A percentile compares a stretch with the other conserved stretches of the same genome.
Evolutionary conservation across 1,139 yeast species (phyloP).

Genomic region (Chernovozyma sophiae-reginae): DNA sequence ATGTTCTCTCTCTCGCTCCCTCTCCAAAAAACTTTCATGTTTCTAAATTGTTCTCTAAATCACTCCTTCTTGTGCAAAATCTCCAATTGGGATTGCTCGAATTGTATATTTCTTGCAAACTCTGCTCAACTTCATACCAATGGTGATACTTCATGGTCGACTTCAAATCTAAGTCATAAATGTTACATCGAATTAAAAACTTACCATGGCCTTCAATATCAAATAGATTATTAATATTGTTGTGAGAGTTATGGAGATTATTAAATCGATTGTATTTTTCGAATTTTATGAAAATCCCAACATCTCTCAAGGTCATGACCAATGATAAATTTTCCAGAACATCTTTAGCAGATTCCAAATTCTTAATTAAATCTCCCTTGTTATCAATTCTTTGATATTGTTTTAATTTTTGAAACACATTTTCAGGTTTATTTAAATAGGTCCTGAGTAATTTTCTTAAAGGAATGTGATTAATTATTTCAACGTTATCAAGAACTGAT

Average conservation of each 20-base stretch:
- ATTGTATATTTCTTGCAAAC: slow-evolving; percentile 32
- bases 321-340: slow-evolving; percentile 42
- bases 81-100: slow-evolving; percentile 37
- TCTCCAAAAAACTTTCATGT: too few species aligned
- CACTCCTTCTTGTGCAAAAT: slow-evolving; percentile 18
- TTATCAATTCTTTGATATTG: slow-evolving; percentile 33
- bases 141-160: slow-evolving; percentile 37
- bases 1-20: too few species aligned
- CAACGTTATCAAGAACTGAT: slow-evolving; percentile 15
- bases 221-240: slow-evolving; percentile 30
- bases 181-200: slow-evolving; percentile 33
- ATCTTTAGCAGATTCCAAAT: slow-evolving; percentile 33
- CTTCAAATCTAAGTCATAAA: slow-evolving; percentile 45
- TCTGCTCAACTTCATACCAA: slow-evolving; percentile 38
- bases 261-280: slow-evolving; percentile 30
- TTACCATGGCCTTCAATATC: slow-evolving; percentile 23
- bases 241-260: slow-evolving; percentile 31
- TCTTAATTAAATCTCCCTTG: slow-evolving; percentile 31
- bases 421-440: slow-evolving; percentile 28
- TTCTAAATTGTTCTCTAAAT: too few species aligned
- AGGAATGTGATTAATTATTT: slow-evolving; percentile 24
- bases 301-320: slow-evolving; percentile 56
- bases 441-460: slow-evolving; percentile 23
- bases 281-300: slow-evolving; percentile 46
- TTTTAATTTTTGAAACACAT: slow-evolving; percentile 37